Base-by-base conservation (phyloP, 176 grass and related monocot genomes). In the Stipa capillata region DNA sequence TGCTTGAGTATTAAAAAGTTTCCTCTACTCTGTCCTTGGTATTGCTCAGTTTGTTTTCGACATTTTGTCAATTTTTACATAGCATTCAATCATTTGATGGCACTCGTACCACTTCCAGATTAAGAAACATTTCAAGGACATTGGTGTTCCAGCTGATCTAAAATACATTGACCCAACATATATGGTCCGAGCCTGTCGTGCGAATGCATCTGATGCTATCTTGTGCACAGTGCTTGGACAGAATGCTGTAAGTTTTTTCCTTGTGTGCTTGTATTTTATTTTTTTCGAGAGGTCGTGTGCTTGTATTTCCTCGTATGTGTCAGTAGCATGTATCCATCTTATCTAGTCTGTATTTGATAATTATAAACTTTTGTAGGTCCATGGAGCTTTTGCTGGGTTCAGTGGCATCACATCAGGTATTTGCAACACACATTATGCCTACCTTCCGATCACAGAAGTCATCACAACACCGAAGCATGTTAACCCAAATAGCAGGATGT, bases 151-250 rank as follows among this genome's bases (percentile, higher is more conserved):
- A 44, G 96, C 91, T 84, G 92, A 98, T 93, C 20, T 94, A 4
- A 98, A 98, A 41, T 98, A 94, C 83, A 94, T 94, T 28, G 92
- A 98, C 79, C 96, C 96, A 49, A 98, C 92, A 73, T 98, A 94
- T 80, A 98, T 98, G 96, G 83, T 98, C 58, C 87, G 96, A 24
- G 92, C 96, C n/a, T 92, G 85, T 72, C 85, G 96, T 42, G 88
- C 92, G 39, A 98, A 98, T 91, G 96, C 92, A 81, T 98, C 96
- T 63, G 96, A 98, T 85, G 96, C 96, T 71, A 98, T 98, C 79
- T 80, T 94, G 50, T 98, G 96, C 88, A 98, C 96, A 16, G 90
- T 98, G 14, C 96, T 98, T 25, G 92, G 90, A 55, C 96, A 98
- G 71, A 98, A 98, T 89, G 96, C 92, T 64, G 96, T 94, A 67